Base-by-base conservation (phyloP, 345 rosid genomes). In the Hevea brasiliensis region DNA sequence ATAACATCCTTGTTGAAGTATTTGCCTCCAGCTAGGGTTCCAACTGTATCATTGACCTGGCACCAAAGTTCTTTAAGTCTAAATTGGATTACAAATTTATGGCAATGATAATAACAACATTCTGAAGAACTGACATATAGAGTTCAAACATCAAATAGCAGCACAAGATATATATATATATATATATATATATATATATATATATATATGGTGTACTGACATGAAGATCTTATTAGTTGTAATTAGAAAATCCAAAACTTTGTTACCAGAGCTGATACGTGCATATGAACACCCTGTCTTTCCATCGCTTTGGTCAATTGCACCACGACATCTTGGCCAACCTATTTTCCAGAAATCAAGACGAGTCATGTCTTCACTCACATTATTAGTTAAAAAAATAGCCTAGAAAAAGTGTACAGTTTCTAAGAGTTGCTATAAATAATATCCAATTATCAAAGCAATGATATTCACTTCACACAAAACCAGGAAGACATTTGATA, bases 41-140 rank as follows among this genome's bases (percentile, higher is more conserved):
- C 99, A 29, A 95, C 88, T 0, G 99, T 91, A 78, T 95, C 99
- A 84, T 95, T 95, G 70, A 95, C 97, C 99, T 95, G 72, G 61
- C 70, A 76, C 75, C 67, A 70, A 20, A 29, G 41, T 4, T 53
- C 37, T 45, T 32, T 67, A 73, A 50, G 14, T 42, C 35, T 24
- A 20, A 29, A 64, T 54, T 24, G 24, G 32, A 3, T 20, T 21
- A 18, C 10, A 8, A 44, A 14, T 0, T 26, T 0, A 29, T 26
- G n/a, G 17, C 23, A 12, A 51, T 66, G 41, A 47, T 20, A 24
- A 35, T 6, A 11, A 18, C 6, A 20, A 18, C 5, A n/a, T n/a
- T 23, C 26, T 3, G 65, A 66, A 65, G n/a, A 24, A 21, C 29
- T 37, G 24, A 41, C 65, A 41, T 18, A 4, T 13, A 12, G 35